phyloP scores from a whole-genome alignment of 192 early-diverging fungal species.

The Coemansia sp. region DNA sequence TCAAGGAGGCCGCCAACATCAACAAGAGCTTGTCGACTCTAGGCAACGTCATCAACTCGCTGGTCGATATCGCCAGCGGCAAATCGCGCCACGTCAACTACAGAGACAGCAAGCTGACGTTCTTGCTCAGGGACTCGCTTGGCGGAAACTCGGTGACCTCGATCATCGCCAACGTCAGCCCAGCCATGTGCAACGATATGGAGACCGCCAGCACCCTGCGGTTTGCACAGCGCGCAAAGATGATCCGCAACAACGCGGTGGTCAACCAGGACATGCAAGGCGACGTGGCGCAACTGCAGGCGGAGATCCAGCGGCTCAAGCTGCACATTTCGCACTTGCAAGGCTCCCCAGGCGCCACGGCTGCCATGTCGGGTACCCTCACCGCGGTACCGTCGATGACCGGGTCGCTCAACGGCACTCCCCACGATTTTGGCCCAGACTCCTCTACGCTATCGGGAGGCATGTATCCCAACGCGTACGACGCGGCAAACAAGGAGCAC shows the following conservation, averaged over 20 bases:
- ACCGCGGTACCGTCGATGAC: constrained; percentile 2
- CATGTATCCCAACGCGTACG: background rate
- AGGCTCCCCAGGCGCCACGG: background rate
- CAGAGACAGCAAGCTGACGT: constrained; percentile 69
- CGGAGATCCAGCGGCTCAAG: constrained; percentile 60
- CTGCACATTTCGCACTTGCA: constrained; percentile 44
- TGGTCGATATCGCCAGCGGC: constrained; percentile 63
- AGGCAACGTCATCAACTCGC: constrained; percentile 82
- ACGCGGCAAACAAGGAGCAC: constrained; percentile 24
- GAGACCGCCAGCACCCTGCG: constrained; percentile 66
- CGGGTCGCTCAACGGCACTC: background rate
- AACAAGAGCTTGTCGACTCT: constrained; percentile 78
- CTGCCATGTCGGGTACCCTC: background rate
- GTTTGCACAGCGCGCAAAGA: constrained; percentile 70
- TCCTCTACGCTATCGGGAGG: background rate
- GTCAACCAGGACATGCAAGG: constrained; percentile 69
- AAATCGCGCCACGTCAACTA: constrained; percentile 65
- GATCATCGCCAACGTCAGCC: constrained; percentile 64
- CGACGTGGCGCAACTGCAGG: constrained; percentile 62
- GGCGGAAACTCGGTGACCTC: constrained; percentile 70
- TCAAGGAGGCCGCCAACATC: constrained; percentile 82
- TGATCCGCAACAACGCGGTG: constrained; percentile 70
- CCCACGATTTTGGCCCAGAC: background rate
- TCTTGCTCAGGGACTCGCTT: constrained; percentile 65
- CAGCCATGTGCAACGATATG: constrained; percentile 54